Conservation (phyloP, 148 eudicot species). For the Heliamphora exappendiculata region DNA sequence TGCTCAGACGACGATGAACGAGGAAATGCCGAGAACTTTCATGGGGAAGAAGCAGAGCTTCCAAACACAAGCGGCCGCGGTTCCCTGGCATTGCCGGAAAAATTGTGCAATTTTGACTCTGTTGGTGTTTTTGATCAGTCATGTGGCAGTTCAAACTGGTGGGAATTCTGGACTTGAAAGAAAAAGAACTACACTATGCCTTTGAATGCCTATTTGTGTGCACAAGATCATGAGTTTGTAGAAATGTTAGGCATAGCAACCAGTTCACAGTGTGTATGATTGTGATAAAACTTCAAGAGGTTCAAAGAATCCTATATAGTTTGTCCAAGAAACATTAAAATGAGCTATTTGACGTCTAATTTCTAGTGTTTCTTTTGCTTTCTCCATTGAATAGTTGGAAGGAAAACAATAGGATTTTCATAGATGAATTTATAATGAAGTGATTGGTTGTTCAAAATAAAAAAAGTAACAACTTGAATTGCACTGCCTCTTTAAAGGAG, state of each 20-base stretch:
- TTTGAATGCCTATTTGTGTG: background rate
- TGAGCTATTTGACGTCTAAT: background rate
- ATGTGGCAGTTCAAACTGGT: conserved; percentile 46
- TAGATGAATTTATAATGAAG: background rate
- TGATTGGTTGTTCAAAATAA: background rate
- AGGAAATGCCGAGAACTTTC: conserved; percentile 22
- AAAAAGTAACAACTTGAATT: background rate
- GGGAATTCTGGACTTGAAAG: conserved; percentile 46
- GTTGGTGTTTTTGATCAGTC: conserved; percentile 32
- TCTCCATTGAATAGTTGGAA: background rate
- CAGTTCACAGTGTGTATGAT: background rate
- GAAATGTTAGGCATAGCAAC: background rate
- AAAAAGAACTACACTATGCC: background rate
- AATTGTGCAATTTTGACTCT: conserved; percentile 43
- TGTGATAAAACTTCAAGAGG: background rate
- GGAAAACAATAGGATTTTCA: background rate
- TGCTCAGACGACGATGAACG: conserved; percentile 40
- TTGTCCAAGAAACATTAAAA: background rate
- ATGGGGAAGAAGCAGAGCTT: conserved; percentile 24
- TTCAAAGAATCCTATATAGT: background rate
- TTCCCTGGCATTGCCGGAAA: conserved; percentile 22
- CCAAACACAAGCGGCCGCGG: conserved; percentile 20
- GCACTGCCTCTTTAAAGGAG: no score
- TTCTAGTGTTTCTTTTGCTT: background rate
- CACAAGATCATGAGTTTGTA: background rate